Percentiles rank a stretch among this genome's conserved stretches.
phyloP scores from a whole-genome alignment of 2,329 filamentous ascomycete genomes.

The Pseudofabraea citricarpa region DNA sequence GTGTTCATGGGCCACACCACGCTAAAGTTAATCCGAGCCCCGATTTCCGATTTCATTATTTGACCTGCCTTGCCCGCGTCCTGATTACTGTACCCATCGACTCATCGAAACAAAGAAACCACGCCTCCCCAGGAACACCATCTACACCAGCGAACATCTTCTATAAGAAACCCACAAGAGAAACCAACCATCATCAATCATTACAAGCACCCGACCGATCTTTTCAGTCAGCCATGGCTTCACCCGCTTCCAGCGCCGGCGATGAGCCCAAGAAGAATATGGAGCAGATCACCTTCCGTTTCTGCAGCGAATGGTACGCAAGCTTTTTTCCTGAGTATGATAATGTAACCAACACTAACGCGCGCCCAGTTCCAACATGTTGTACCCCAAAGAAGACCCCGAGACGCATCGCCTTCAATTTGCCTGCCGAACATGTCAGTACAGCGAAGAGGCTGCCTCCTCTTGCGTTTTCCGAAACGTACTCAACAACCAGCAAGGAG shows the following conservation, averaged over 20 bases:
- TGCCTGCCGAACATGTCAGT: conserved; percentile 92
- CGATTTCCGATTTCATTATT: too few species aligned
- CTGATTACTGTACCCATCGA: too few species aligned
- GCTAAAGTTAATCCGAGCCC: too few species aligned
- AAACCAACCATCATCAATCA: too few species aligned
- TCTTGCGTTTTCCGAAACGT: conserved; percentile 95
- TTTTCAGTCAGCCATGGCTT: conserved; percentile 41
- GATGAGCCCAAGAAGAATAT: conserved; percentile 42
- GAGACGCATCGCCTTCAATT: conserved; percentile 82
- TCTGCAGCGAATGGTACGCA: conserved; percentile 87
- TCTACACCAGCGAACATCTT: too few species aligned
- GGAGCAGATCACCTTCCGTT: conserved; percentile 91
- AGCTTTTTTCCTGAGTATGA: conserved; percentile 9
- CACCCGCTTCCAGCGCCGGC: conserved; percentile 46
- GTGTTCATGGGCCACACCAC: too few species aligned
- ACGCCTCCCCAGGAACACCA: too few species aligned
- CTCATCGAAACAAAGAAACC: too few species aligned
- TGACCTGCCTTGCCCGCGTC: too few species aligned
- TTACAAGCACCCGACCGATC: neutral
- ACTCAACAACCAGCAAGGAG: conserved; percentile 84
- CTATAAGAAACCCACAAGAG: too few species aligned
- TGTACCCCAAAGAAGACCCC: conserved; percentile 94
- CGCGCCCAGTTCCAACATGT: conserved; percentile 74
- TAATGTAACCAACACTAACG: conserved; percentile 17
- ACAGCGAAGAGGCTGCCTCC: conserved; percentile 78